Base-by-base conservation (phyloP, 1,139 yeast species). In the Petasospora rhodanensis region DNA sequence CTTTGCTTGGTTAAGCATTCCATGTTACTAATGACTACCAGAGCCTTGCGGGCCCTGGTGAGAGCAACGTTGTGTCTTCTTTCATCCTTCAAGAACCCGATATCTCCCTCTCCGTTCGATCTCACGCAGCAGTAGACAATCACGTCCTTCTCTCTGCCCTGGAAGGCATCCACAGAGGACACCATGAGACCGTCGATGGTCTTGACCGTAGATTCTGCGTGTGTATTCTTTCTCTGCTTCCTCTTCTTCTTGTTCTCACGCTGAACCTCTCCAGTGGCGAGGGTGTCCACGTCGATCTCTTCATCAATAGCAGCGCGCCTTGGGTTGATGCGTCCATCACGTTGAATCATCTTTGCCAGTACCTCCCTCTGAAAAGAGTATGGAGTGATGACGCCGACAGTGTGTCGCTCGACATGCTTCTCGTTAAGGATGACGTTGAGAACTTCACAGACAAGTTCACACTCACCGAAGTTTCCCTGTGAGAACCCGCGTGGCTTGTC, bases 351-450 rank as follows among this genome's bases (percentile, higher is more conserved):
- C 3, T 66, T 56, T 0, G 86, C 76, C n/a, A 80, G 61, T 37
- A 73, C 55, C 50, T 79, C 85, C 47, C 87, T 64, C 52, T 80
- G 87, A 0, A 84, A 85, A 34, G 84, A 70, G 51, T 80, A 80
- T 11, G 86, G 85, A 1, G 87, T 79, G 37, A 80, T 75, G 14
- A 80, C 62, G 41, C 85, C 84, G 37, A 79, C 79, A n/a, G n/a
- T n/a, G n/a, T n/a, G n/a, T n/a, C n/a, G n/a, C n/a, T n/a, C n/a
- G n/a, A n/a, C n/a, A n/a, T n/a, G n/a, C n/a, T n/a, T n/a, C n/a
- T n/a, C n/a, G n/a, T n/a, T n/a, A n/a, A n/a, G n/a, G n/a, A n/a
- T n/a, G n/a, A n/a, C n/a, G n/a, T n/a, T n/a, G n/a, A n/a, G n/a
- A n/a, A n/a, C n/a, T n/a, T n/a, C n/a, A n/a, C n/a, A n/a, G n/a